phyloP scores from a whole-genome alignment of 805 yeast genomes.

The Yamadazyma kitorensis region DNA sequence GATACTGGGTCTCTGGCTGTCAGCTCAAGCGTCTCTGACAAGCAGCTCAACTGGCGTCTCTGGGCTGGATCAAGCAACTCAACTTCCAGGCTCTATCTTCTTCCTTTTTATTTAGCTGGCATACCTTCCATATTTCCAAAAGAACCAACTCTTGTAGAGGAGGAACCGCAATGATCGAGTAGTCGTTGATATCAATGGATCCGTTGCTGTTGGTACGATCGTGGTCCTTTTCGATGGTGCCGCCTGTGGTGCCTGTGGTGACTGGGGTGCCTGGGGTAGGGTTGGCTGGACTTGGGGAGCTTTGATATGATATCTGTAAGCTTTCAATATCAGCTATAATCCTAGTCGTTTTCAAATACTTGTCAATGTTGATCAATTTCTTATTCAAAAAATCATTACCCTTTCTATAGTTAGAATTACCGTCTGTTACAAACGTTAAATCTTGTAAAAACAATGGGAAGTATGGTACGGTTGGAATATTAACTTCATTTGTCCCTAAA shows the following conservation, averaged over 20 bases:
- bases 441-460: conserved; percentile 74
- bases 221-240: no score
- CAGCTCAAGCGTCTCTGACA: no score
- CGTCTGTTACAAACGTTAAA: conserved; percentile 76
- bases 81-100: conserved; percentile 72
- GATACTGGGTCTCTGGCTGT: no score
- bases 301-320: conserved; percentile 47
- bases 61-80: conserved; percentile 59
- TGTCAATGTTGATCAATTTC: conserved; percentile 69
- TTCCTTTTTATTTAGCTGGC: conserved; percentile 55
- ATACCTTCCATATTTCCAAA: conserved; percentile 68
- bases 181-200: conserved; percentile 25
- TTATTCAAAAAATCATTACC: conserved; percentile 56
- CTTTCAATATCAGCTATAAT: conserved; percentile 65
- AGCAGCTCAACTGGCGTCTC: conserved; percentile 26
- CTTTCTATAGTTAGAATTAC: conserved; percentile 67
- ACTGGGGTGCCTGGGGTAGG: neutral
- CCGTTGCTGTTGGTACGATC: conserved; percentile 15
- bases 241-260: conserved; percentile 1
- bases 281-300: conserved; percentile 1
- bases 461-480: conserved; percentile 72
- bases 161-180: conserved; percentile 38
- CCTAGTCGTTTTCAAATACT: conserved; percentile 63
- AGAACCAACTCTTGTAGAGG: conserved; percentile 57
- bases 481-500: conserved; percentile 45